Conservation (phyloP, 371 early-diverging fungal species). For the Chytridium lagenaria region DNA sequence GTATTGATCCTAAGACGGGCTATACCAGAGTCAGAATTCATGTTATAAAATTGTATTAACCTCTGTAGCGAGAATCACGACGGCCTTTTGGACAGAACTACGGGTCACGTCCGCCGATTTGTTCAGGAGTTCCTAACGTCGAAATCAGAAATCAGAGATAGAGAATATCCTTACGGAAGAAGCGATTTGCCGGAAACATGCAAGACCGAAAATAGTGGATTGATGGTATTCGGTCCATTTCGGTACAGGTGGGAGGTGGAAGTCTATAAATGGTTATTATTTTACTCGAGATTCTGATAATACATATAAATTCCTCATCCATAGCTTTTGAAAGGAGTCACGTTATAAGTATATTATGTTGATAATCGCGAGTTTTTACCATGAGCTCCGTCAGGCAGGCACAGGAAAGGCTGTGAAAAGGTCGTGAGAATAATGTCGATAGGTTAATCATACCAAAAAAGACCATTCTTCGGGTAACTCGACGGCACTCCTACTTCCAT, state of each 20-base stretch:
- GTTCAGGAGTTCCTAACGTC: conserved; percentile 63
- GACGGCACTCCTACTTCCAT: conserved; percentile 52
- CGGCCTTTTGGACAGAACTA: conserved; percentile 82
- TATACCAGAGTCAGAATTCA: conserved; percentile 28
- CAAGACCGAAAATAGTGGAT: conserved; percentile 79
- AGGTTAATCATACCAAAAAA: conserved; percentile 68
- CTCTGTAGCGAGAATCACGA: conserved; percentile 76
- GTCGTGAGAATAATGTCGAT: background rate
- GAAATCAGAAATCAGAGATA: background rate
- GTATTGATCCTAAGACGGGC: conserved; percentile 77
- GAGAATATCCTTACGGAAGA: conserved; percentile 36
- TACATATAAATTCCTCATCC: conserved; percentile 80
- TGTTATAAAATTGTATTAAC: conserved; percentile 36
- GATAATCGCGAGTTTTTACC: conserved; percentile 49
- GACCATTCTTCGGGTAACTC: conserved; percentile 84
- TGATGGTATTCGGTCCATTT: conserved; percentile 59
- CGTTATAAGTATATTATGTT: background rate
- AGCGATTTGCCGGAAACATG: conserved; percentile 84
- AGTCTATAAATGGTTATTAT: conserved; percentile 51
- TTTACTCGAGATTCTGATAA: background rate
- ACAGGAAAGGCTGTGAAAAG: conserved; percentile 51
- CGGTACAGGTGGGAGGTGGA: conserved; percentile 80
- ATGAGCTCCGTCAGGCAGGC: conserved; percentile 77
- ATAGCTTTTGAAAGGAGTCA: conserved; percentile 33
- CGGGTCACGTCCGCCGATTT: conserved; percentile 80